These are phyloP conservation scores for Backusella psychrophila DNA, from an alignment of 192 early-diverging fungal genomes.

Conservation along the genomic window DNA sequence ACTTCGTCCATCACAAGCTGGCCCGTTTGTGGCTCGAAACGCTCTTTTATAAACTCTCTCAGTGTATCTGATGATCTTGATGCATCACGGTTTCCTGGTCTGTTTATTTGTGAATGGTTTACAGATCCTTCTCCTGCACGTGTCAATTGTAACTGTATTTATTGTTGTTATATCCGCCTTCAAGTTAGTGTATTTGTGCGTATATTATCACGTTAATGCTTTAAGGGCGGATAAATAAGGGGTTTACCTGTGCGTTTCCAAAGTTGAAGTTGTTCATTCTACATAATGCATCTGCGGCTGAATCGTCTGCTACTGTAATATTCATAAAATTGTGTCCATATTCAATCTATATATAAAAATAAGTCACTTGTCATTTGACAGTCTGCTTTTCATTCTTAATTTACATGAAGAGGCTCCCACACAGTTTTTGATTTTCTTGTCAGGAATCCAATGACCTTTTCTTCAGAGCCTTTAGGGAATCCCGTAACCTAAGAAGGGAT, in stretches of 20 bases:
- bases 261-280: neutral
- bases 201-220: neutral
- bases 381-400: neutral
- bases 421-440: conserved; percentile 17
- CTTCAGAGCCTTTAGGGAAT: conserved; percentile 21
- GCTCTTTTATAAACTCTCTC: conserved; percentile 19
- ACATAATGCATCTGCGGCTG: conserved; percentile 8
- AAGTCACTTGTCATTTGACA: neutral
- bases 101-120: neutral
- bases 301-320: conserved; percentile 8
- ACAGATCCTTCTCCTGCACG: neutral
- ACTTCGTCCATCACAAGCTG: conserved; percentile 27
- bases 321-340: neutral
- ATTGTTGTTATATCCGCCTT: no score
- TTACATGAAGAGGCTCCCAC: conserved; percentile 29
- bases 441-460: conserved; percentile 17
- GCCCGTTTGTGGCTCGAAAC: conserved; percentile 12
- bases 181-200: neutral
- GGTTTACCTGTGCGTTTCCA: neutral
- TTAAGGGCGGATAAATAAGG: neutral
- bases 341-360: neutral
- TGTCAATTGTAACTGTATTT: neutral
- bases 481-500: conserved; percentile 14
- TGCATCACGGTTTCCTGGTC: neutral
- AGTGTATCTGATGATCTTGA: neutral